Base-by-base conservation (phyloP, 768 basidiomycete species). In the Lyophyllum decastes region DNA sequence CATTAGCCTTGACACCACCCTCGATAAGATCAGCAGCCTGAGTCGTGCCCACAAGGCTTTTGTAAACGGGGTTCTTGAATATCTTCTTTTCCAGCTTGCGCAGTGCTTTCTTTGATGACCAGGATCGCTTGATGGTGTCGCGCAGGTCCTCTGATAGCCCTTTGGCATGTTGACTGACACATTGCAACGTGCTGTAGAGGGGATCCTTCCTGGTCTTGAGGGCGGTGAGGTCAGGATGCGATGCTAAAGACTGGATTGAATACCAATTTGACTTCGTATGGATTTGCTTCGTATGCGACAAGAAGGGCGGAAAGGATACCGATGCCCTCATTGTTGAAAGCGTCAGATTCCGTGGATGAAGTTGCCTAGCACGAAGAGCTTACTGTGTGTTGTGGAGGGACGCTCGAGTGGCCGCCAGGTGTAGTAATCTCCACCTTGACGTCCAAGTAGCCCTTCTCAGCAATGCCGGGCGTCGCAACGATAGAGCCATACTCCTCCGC, bases 381-480 rank as follows among this genome's bases (percentile, higher is more conserved):
- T 66, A 85, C 89, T 2, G 94, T 96, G 62, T 97, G 93, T 2
- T 73, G 64, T 16, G 90, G 92, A 16, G 95, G 95, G 14, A 94
- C 74, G 64, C 88, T 90, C 0, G 93, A 94, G 70, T 95, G 95
- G 0, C 94, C 94, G 5, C 94, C 94, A 0, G 86, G 77, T 0
- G 87, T 76, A 14, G 79, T 72, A 8, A 95, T 84, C 55, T 86
- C 80, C n/a, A 94, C 76, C 35, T 71, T 74, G 17, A 86, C 80
- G 64, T 90, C 78, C 9, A 88, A 44, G 54, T 79, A 84, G 6
- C 93, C 93, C 68, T 91, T 92, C 73, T 93, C 91, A 0, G 84
- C 83, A 24, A 90, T 80, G 2, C 78, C 88, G 9, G 86, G 87
- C 0, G 73, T 72, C 2, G 89, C 87, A 54, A 92, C 72, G 12